Conservation (phyloP, 179 eudicot genomes). For the Drosera spatulata region DNA sequence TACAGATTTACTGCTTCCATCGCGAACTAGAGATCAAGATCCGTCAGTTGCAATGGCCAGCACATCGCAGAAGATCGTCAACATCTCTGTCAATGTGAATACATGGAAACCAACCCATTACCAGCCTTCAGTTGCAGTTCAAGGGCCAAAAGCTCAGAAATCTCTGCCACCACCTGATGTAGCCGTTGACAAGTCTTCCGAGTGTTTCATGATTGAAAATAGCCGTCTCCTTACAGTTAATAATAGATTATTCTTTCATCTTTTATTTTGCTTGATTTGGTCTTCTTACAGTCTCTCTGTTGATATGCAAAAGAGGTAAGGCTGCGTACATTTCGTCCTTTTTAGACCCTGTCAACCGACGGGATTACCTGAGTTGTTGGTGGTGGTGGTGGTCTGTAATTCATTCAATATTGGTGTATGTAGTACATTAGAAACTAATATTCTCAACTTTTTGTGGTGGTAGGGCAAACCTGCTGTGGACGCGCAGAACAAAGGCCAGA, state of each 20-base stretch:
- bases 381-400: no score
- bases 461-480: conserved; percentile 42
- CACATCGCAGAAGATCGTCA: conserved; percentile 43
- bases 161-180: conserved; percentile 23
- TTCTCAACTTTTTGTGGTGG: conserved; percentile 2
- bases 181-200: conserved; percentile 25
- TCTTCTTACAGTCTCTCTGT: neutral
- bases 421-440: conserved; percentile 1
- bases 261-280: neutral
- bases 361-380: no score
- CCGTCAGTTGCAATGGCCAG: conserved; percentile 27
- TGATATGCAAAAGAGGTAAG: no score
- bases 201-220: conserved; percentile 34
- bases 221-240: conserved; percentile 24
- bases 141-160: conserved; percentile 28
- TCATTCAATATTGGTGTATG: neutral
- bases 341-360: no score
- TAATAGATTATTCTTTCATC: conserved; percentile 42
- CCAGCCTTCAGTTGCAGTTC: conserved; percentile 28
- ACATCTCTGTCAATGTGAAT: conserved; percentile 66
- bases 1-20: conserved; percentile 20
- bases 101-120: conserved; percentile 67
- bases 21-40: conserved; percentile 33
- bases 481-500: conserved; percentile 30
- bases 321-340: no score